phyloP scores from a whole-genome alignment of 768 basidiomycete genomes.

The Chiua virens region DNA sequence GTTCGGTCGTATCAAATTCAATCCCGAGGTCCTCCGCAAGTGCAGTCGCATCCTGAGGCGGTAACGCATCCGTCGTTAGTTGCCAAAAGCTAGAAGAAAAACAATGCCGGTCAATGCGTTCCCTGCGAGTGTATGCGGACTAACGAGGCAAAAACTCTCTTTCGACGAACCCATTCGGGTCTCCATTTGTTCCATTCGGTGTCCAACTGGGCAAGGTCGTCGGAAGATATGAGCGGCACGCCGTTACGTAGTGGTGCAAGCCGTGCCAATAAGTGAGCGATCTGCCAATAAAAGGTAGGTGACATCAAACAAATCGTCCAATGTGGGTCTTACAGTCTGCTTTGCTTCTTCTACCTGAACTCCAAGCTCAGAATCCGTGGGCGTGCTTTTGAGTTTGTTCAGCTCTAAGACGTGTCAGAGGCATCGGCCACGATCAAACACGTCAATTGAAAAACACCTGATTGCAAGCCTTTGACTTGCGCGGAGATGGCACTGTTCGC shows the following conservation, averaged over 20 bases:
- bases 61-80: constrained; percentile 62
- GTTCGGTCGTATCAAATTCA: constrained; percentile 75
- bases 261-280: constrained; percentile 45
- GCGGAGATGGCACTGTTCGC: constrained; percentile 52
- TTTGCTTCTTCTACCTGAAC: constrained; percentile 50
- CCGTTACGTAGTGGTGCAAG: constrained; percentile 69
- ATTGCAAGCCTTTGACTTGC: constrained; percentile 48
- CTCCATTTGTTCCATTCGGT: constrained; percentile 71
- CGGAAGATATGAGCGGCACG: constrained; percentile 59
- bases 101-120: not conserved
- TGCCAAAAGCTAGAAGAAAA: constrained; percentile 64
- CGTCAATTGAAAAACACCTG: constrained; percentile 17
- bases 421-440: not conserved
- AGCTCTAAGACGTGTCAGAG: constrained; percentile 51
- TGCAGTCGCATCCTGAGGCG: constrained; percentile 60
- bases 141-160: constrained; percentile 59
- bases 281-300: constrained; percentile 35
- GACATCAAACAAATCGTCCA: constrained; percentile 11
- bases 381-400: constrained; percentile 56
- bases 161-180: constrained; percentile 74
- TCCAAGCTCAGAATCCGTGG: constrained; percentile 69
- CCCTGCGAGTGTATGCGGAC: constrained; percentile 11
- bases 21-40: constrained; percentile 83
- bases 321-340: constrained; percentile 45
- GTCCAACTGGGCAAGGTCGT: constrained; percentile 69